Base-by-base conservation (phyloP, 106 monocot species). In the Alisma plantagoaquatica region DNA sequence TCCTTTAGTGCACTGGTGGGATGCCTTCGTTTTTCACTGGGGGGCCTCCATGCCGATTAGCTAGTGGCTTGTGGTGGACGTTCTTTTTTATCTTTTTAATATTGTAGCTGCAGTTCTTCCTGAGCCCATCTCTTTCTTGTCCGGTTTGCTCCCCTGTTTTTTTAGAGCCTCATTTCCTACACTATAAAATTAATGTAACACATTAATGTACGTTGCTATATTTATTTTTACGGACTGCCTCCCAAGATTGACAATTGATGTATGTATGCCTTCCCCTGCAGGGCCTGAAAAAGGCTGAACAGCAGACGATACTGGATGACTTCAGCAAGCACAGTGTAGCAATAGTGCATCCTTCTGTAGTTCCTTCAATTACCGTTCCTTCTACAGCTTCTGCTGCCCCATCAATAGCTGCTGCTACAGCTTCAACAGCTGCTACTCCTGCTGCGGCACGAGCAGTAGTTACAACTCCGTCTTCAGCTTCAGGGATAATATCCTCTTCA, bases 201-300 rank as follows among this genome's bases (percentile, higher is more conserved):
- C n/a, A n/a, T n/a, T n/a, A n/a, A n/a, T n/a, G n/a, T n/a, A n/a
- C n/a, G n/a, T n/a, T n/a, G n/a, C n/a, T 56, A 2, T 38, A 8
- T 33, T 10, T 19, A 3, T 28, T 38, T 8, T 6, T 38, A 7
- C 35, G 35, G 35, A 7, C 14, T 38, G 35, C 35, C 6, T 7
- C 9, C 14, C 35, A 38, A 7, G 14, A 6, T 38, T 38, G 6
- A 38, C 35, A 38, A 14, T 14, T 38, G 35, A 38, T 38, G 14
- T 38, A 7, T 38, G 35, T 38, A n/a, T n/a, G n/a, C n/a, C n/a
- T n/a, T n/a, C 35, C 14, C 38, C 22, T 49, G 12, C 75, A 87
- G 98, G 90, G 85, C 16, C 50, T 90, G 64, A 90, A 90, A 62
- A 98, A 98, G 68, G 65, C 73, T 38, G 98, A 98, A 49, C 90